These are phyloP conservation scores for Populus hybrid DNA, from an alignment of 441 rosid genomes.

Conservation along the genomic window DNA sequence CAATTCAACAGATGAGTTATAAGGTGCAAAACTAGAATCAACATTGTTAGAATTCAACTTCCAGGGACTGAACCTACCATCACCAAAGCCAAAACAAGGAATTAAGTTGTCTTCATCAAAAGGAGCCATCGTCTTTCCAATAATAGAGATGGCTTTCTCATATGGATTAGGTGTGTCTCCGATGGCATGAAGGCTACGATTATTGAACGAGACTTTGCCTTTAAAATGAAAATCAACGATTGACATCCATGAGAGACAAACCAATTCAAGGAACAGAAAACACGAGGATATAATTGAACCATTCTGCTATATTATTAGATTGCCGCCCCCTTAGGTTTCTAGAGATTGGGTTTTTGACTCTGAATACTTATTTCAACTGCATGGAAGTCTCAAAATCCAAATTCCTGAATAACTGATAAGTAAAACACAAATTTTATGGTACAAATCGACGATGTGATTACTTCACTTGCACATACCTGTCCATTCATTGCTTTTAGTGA, in stretches of 20 bases:
- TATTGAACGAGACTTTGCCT: slow-evolving; percentile 61
- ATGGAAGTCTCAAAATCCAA: background rate
- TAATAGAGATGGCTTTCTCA: slow-evolving; percentile 70
- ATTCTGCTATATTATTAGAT: background rate
- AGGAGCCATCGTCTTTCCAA: slow-evolving; percentile 82
- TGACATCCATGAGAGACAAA: background rate
- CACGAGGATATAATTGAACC: background rate
- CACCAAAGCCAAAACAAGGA: slow-evolving; percentile 91
- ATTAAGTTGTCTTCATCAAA: slow-evolving; percentile 87
- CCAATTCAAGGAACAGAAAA: background rate
- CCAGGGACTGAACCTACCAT: slow-evolving; percentile 39
- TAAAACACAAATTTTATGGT: background rate
- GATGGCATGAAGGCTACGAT: slow-evolving; percentile 64
- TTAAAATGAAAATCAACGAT: slow-evolving; percentile 21
- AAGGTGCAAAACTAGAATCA: background rate
- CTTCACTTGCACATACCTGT: slow-evolving; percentile 45
- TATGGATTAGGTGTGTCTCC: slow-evolving; percentile 64
- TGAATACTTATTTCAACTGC: background rate
- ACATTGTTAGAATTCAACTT: background rate
- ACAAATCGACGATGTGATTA: background rate
- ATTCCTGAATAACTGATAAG: background rate
- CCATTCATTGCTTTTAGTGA: slow-evolving; percentile 97
- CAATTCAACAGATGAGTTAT: slow-evolving; percentile 7
- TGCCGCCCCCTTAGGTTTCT: background rate
- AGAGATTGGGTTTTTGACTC: background rate